These are phyloP conservation scores for Miamiensis avidus DNA, from an alignment of 169 alveolate genomes.

Conservation along the genomic window DNA sequence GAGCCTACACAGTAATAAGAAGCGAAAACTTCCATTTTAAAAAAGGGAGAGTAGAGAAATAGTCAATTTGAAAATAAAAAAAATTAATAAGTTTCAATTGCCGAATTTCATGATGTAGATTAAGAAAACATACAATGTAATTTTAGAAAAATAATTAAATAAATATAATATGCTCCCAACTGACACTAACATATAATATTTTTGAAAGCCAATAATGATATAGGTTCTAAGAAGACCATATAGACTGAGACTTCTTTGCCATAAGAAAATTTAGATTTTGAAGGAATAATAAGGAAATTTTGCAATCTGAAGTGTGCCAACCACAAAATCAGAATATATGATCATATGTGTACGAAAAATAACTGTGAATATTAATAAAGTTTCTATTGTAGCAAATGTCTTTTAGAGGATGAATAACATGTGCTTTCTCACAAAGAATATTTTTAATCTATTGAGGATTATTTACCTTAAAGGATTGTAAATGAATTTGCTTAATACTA, in stretches of 20 bases:
- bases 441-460: conserved; percentile 3
- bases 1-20: not conserved
- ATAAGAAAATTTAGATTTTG: too few species aligned
- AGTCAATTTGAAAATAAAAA: too few species aligned
- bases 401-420: conserved; percentile 25
- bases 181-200: too few species aligned
- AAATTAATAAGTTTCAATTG: not conserved
- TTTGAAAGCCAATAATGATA: too few species aligned
- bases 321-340: conserved; percentile 25
- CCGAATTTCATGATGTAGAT: not conserved
- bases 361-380: not conserved
- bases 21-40: not conserved
- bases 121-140: not conserved
- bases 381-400: conserved; percentile 17
- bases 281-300: conserved; percentile 10
- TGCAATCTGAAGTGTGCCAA: not conserved
- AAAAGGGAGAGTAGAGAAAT: not conserved
- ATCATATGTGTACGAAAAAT: conserved; percentile 15
- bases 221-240: not conserved
- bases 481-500: too few species aligned
- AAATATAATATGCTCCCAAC: not conserved
- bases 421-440: not conserved
- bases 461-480: conserved; percentile 7
- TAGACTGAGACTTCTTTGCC: not conserved
- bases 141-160: too few species aligned